These are phyloP conservation scores for Fusarium citri DNA, from an alignment of 2,329 filamentous ascomycete species.

Conservation along the genomic window DNA sequence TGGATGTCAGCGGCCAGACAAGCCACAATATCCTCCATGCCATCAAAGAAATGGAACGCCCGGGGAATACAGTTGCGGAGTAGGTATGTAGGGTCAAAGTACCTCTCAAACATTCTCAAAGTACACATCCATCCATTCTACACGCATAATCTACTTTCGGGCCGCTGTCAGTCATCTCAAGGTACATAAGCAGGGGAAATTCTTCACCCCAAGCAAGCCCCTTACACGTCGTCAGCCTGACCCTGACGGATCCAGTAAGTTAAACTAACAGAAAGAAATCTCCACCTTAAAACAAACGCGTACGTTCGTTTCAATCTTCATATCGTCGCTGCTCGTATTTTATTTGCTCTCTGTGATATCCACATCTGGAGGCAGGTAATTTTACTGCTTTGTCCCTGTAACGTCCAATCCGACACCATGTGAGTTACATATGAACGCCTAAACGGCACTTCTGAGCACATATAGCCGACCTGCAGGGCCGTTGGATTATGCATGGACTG, in stretches of 20 bases:
- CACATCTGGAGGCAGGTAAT: not conserved
- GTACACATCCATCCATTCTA: slow-evolving; percentile 7
- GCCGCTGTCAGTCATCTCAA: slow-evolving; percentile 2
- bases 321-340: slow-evolving; percentile 12
- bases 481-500: slow-evolving; percentile 1
- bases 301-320: slow-evolving; percentile 53
- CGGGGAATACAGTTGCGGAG: slow-evolving; percentile 13
- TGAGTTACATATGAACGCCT: slow-evolving; percentile 2
- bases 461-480: not conserved
- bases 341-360: slow-evolving; percentile 6
- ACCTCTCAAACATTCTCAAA: not conserved
- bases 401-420: not conserved
- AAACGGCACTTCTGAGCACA: not conserved
- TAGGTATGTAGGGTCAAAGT: slow-evolving; percentile 9
- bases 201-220: slow-evolving; percentile 31
- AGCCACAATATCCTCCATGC: slow-evolving; percentile 15
- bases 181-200: slow-evolving; percentile 22
- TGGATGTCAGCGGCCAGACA: slow-evolving; percentile 6
- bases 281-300: slow-evolving; percentile 3
- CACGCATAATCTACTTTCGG: slow-evolving; percentile 7
- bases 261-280: slow-evolving; percentile 39
- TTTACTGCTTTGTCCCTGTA: not conserved
- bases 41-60: slow-evolving; percentile 15
- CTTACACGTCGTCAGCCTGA: slow-evolving; percentile 45
- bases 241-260: slow-evolving; percentile 48